Base-by-base conservation (phyloP, 257 asterid genomes). In the Petunia secreta region DNA sequence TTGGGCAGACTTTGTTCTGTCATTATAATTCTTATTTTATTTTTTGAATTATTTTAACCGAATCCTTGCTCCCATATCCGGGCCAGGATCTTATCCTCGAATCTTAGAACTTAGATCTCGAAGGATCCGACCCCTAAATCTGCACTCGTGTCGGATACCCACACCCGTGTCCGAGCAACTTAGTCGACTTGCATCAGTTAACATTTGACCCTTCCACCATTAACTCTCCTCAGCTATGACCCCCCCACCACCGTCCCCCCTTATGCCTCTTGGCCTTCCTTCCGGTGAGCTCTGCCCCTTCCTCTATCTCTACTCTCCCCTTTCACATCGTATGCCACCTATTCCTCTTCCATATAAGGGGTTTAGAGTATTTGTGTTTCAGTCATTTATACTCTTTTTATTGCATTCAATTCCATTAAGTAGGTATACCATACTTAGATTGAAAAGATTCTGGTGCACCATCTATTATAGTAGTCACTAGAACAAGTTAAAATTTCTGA, bases 401-500 rank as follows among this genome's bases (percentile, higher is more conserved):
- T 67, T 41, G 7, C 75, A n/a, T 67, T 67, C 39, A 43, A 67
- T 44, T 43, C 39, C 39, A 41, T 41, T 59, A n/a, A 59, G 64
- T 59, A n/a, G 62, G 64, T 41, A 34, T 14, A 69, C 76, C 41
- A 16, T n/a, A 50, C 16, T 40, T 52, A 4, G 3, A 39, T 15
- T 67, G 13, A 67, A 68, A 68, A n/a, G 4, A n/a, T 43, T 68
- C 34, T 8, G 75, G 75, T 44, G 57, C 75, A 68, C 44, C 75
- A 68, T 8, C 43, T 52, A 43, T 48, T 55, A 6, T 16, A 16
- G 58, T 68, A 68, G 16, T 68, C 58, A 11, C 16, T 69, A 16
- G 41, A 69, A 44, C 4, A 14, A 69, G 76, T 25, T 25, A 25
- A 25, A 25, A 25, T 25, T 25, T 25, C 25, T 25, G 25, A 25